Conservation (phyloP, 345 rosid genomes). For the Durio zibethinus region DNA sequence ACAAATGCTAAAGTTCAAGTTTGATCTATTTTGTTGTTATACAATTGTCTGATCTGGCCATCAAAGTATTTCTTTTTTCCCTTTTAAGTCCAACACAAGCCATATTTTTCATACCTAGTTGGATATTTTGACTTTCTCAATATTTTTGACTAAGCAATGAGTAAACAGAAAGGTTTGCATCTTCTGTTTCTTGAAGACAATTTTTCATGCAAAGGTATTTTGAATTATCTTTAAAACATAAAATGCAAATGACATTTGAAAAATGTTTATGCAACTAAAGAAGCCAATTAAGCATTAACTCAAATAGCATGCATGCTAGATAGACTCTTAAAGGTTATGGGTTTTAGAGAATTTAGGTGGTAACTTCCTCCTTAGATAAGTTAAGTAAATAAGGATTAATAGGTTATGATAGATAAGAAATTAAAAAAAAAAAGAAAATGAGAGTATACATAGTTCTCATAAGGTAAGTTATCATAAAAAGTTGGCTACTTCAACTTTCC, state of each 20-base stretch:
- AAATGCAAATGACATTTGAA: background rate
- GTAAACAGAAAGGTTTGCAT: background rate
- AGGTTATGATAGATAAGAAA: too few species aligned
- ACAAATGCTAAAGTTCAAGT: background rate
- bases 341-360: too few species aligned
- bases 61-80: background rate
- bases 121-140: background rate
- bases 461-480: background rate
- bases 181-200: background rate
- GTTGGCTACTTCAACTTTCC: background rate
- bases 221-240: background rate
- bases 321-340: too few species aligned
- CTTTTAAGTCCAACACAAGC: background rate
- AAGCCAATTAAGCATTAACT: too few species aligned
- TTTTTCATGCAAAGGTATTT: background rate
- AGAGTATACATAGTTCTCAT: background rate
- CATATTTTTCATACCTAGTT: background rate
- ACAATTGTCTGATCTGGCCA: background rate
- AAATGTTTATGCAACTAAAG: background rate
- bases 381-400: too few species aligned
- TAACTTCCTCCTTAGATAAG: too few species aligned
- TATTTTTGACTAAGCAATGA: background rate
- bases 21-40: background rate
- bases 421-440: too few species aligned
- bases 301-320: too few species aligned